Evolutionary conservation across 495 filamentous ascomycete species (phyloP).

Genomic region (Wilcoxina mikolae): DNA sequence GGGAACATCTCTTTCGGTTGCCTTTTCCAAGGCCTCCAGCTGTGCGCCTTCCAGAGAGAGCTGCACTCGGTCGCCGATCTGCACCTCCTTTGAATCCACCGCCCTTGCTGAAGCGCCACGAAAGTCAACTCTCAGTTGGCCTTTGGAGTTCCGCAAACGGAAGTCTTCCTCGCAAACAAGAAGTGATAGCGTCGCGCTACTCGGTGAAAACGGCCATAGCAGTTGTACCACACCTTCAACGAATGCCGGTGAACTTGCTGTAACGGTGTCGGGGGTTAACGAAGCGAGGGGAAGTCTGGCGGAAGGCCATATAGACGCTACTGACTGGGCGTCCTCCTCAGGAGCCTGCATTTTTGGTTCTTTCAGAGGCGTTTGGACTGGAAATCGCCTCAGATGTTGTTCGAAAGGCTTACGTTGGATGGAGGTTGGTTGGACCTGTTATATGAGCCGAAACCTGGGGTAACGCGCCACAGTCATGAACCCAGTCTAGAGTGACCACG

Average conservation of each 20-base stretch:
- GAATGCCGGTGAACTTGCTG: conserved; percentile 7
- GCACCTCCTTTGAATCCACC: conserved; percentile 49
- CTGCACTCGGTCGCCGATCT: conserved; percentile 60
- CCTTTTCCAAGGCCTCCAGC: conserved; percentile 31
- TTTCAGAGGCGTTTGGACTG: too few species aligned
- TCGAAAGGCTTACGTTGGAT: too few species aligned
- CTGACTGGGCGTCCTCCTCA: too few species aligned
- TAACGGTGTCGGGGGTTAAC: conserved; percentile 4
- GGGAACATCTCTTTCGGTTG: conserved; percentile 19
- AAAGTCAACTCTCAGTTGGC: conserved; percentile 73
- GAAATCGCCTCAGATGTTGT: too few species aligned
- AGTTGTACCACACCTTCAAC: conserved; percentile 62
- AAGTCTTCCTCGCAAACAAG: conserved; percentile 77
- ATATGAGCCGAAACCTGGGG: too few species aligned
- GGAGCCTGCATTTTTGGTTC: too few species aligned
- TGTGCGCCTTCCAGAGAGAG: conserved; percentile 52
- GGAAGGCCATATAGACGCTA: conserved; percentile 22
- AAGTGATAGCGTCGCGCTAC: conserved; percentile 54
- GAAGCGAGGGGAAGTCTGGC: conserved; percentile 18
- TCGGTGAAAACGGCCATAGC: conserved; percentile 80
- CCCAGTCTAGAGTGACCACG: too few species aligned
- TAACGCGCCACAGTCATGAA: too few species aligned
- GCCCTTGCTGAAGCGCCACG: conserved; percentile 53
- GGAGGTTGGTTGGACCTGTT: too few species aligned
- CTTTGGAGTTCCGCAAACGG: conserved; percentile 58